phyloP scores from a whole-genome alignment of 108 stramenopile genomes.

The Nitzschia inconspicua region DNA sequence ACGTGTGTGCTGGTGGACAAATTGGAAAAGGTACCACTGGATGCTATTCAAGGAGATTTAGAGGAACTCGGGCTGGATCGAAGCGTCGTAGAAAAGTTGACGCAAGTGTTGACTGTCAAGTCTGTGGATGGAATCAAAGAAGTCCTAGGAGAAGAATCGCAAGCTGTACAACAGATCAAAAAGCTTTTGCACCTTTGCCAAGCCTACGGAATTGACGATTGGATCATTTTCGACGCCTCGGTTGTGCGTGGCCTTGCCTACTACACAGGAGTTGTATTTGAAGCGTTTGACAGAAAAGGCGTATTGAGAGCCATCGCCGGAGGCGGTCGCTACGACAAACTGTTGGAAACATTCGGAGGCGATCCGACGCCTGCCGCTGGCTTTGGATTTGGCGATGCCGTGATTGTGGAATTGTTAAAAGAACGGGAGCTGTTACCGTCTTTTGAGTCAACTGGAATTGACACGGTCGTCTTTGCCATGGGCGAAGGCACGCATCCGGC shows the following conservation, averaged over 20 bases:
- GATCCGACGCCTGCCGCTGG: conserved; percentile 93
- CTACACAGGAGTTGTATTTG: conserved; percentile 97
- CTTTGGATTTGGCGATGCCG: conserved; percentile 99
- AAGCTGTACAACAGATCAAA: conserved; percentile 81
- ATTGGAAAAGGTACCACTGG: conserved; percentile 95
- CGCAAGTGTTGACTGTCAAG: conserved; percentile 79
- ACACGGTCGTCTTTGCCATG: conserved; percentile 87
- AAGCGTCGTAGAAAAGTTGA: conserved; percentile 76
- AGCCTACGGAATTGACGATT: conserved; percentile 87
- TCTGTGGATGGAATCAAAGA: conserved; percentile 77
- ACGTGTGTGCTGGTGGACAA: conserved; percentile 98
- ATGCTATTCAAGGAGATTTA: conserved; percentile 88
- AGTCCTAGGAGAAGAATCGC: conserved; percentile 78
- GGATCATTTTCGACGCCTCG: conserved; percentile 94
- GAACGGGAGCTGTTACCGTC: conserved; percentile 87
- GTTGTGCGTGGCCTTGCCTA: conserved; percentile 97
- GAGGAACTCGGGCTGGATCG: conserved; percentile 83
- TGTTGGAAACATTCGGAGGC: conserved; percentile 94
- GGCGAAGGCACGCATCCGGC: conserved; percentile 52
- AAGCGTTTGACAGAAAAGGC: conserved; percentile 95
- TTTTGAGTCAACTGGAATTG: conserved; percentile 68
- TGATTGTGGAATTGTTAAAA: conserved; percentile 94
- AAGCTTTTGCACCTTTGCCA: conserved; percentile 74
- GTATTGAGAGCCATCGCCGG: conserved; percentile 96
- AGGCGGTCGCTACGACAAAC: conserved; percentile 95